Base-by-base conservation (phyloP, 495 filamentous ascomycete species). In the Talaromyces liani region DNA sequence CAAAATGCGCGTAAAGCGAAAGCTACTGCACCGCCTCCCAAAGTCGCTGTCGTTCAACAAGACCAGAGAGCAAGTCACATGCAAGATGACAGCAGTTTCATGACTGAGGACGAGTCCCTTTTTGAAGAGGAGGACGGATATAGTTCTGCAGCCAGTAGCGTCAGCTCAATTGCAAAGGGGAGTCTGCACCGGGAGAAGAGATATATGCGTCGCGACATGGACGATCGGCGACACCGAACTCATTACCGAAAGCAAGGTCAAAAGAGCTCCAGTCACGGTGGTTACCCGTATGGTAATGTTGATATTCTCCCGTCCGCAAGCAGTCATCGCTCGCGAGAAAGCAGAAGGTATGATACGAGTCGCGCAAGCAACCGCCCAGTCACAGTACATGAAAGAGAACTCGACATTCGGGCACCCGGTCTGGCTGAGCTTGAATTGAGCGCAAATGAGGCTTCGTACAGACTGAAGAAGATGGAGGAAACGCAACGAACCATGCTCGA, bases 401-500 rank as follows among this genome's bases (percentile, higher is more conserved):
- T 12, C 14, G 39, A 47, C 14, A 22, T 47, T 45, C 34, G 18
- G 34, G 31, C 24, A 8, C 24, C 31, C 1, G 58, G 39, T 60
- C 24, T 45, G 24, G 20, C 33, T 25, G 58, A 60, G 20, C 18
- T 45, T 6, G 16, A 22, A 4, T 8, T 60, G n/a, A 45, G 34
- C 16, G 31, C 58, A 45, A 60, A 60, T 10, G 58, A 60, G 58
- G 24, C 58, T 2, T 24, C 58, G 39, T 60, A 25, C 20, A 60
- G 20, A 60, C 24, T 60, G 58, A 41, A 25, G 39, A 60, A 60
- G 20, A 16, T 60, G 9, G 22, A 60, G 34, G 34, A 41, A 47
- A 41, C 4, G 3, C 56, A 58, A 34, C 27, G 18, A 34, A 16
- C 12, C 20, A 36, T 58, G n/a, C 4, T 58, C 20, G 56, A 58